Evolutionary conservation across 176 grass and related monocot genomes (phyloP).

Genomic region (Otatea glauca): DNA sequence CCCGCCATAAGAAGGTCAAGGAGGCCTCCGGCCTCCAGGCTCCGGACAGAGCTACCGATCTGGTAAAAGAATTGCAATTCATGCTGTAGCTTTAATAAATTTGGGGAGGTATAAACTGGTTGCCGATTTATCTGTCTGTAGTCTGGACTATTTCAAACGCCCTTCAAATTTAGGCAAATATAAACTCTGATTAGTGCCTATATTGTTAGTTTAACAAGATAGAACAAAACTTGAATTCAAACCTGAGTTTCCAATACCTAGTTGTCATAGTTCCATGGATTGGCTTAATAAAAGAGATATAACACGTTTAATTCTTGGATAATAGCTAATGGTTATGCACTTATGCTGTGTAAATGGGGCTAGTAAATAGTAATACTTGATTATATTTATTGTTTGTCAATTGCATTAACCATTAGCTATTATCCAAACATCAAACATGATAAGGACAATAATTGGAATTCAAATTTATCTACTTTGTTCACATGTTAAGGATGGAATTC

Average conservation of each 20-base stretch:
- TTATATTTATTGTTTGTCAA: too few relatives aligned
- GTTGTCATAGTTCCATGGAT: not conserved
- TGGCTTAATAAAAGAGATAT: not conserved
- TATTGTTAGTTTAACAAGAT: not conserved
- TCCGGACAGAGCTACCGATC: constrained; percentile 5
- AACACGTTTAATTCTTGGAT: not conserved
- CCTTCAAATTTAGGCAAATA: constrained; percentile 23
- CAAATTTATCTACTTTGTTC: too few relatives aligned
- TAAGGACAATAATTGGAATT: too few relatives aligned
- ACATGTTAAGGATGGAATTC: too few relatives aligned
- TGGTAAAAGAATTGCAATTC: not conserved
- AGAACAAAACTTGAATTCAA: not conserved
- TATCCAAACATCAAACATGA: too few relatives aligned
- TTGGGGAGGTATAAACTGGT: not conserved
- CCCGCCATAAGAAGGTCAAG: too few relatives aligned
- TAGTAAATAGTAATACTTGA: too few relatives aligned
- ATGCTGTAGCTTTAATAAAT: not conserved
- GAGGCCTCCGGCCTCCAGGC: too few relatives aligned
- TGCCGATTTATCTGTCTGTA: not conserved
- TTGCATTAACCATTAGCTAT: too few relatives aligned
- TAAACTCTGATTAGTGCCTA: constrained; percentile 17
- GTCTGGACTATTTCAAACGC: not conserved
- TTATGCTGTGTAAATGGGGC: too few relatives aligned
- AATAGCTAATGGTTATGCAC: too few relatives aligned
- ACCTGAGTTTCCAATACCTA: constrained; percentile 13